Percentiles rank a stretch among this genome's conserved stretches.
These are phyloP conservation scores for Dispira simplex DNA, from an alignment of 192 early-diverging fungal species.

Conservation along the genomic window DNA sequence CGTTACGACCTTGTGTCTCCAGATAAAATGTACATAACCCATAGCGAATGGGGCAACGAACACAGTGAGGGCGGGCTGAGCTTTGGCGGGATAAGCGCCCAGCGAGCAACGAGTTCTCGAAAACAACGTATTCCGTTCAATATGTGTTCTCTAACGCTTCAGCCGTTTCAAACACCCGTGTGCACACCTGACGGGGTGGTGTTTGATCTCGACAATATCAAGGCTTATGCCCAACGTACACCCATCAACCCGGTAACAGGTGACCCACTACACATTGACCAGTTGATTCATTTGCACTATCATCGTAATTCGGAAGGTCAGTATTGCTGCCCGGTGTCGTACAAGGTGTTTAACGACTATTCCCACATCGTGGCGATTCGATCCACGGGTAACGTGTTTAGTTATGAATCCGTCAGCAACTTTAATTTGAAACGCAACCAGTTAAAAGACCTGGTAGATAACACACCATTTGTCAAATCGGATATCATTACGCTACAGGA, in stretches of 20 bases:
- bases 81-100: conserved; percentile 47
- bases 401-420: conserved; percentile 69
- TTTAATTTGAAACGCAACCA: conserved; percentile 73
- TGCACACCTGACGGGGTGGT: conserved; percentile 76
- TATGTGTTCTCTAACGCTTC: conserved; percentile 82
- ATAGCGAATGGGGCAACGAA: conserved; percentile 54
- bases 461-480: conserved; percentile 68
- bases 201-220: conserved; percentile 78
- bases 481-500: conserved; percentile 83
- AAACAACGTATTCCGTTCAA: conserved; percentile 68
- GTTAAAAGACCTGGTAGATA: conserved; percentile 78
- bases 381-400: conserved; percentile 76
- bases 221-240: conserved; percentile 63
- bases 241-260: conserved; percentile 80
- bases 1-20: conserved; percentile 26
- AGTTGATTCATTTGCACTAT: conserved; percentile 65
- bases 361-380: conserved; percentile 78
- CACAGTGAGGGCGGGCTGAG: conserved; percentile 36
- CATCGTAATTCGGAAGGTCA: conserved; percentile 66
- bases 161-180: conserved; percentile 71
- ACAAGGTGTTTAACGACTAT: conserved; percentile 69
- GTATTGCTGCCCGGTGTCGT: conserved; percentile 82
- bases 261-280: conserved; percentile 47
- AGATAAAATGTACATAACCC: conserved; percentile 84
- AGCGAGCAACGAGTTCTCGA: conserved; percentile 25